Conservation (phyloP, 768 basidiomycete species). For the Tephrocybe rancida region DNA sequence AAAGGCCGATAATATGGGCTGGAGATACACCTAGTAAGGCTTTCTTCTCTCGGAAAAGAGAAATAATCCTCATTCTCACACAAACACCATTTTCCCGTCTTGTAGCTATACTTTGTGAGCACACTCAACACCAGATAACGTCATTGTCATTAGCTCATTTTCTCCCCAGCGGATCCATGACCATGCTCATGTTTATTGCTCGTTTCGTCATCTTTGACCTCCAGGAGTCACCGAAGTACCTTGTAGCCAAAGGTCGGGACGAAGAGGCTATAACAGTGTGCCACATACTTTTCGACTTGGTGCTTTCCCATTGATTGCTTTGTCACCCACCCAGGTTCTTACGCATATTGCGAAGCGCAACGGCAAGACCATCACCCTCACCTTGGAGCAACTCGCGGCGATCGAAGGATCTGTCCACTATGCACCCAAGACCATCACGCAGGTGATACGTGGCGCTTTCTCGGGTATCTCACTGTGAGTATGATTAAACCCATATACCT, state of each 20-base stretch:
- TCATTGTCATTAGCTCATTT: background rate
- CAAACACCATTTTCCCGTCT: background rate
- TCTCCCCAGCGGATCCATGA: slow-evolving; percentile 44
- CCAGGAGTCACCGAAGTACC: slow-evolving; percentile 65
- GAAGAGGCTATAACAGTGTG: slow-evolving; percentile 51
- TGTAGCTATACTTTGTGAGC: slow-evolving; percentile 43
- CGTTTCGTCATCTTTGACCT: slow-evolving; percentile 61
- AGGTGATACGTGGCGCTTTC: slow-evolving; percentile 35
- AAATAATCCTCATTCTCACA: background rate
- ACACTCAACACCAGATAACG: too few relatives aligned
- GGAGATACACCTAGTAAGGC: slow-evolving; percentile 55
- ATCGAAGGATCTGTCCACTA: slow-evolving; percentile 22
- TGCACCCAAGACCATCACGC: slow-evolving; percentile 24
- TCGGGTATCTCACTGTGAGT: slow-evolving; percentile 41
- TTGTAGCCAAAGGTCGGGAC: slow-evolving; percentile 58
- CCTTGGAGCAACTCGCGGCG: slow-evolving; percentile 42
- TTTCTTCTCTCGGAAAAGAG: slow-evolving; percentile 4
- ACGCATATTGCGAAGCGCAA: slow-evolving; percentile 51
- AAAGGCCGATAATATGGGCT: slow-evolving; percentile 57
- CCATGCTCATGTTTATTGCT: slow-evolving; percentile 52
- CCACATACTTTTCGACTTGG: background rate
- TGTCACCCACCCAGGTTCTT: slow-evolving; percentile 35
- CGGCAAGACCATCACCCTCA: slow-evolving; percentile 45
- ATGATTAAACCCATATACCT: background rate
- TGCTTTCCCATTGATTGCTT: slow-evolving; percentile 1